Percentiles rank a stretch among this genome's conserved stretches.
Evolutionary conservation across 495 filamentous ascomycete species (phyloP).

Genomic region (Aspergillus bertholletiae): DNA sequence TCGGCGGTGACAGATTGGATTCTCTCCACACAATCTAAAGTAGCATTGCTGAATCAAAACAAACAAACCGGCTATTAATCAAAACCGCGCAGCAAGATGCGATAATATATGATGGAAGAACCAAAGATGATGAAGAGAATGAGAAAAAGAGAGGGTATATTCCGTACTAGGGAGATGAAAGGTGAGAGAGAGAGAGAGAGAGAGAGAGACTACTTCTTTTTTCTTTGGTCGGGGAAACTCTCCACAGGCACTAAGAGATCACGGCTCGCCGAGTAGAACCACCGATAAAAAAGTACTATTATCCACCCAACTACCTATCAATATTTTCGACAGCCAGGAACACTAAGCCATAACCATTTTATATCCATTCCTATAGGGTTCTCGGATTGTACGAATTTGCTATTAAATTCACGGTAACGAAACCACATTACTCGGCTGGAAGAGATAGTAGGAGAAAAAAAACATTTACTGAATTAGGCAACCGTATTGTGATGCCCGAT

Average conservation of each 20-base stretch:
- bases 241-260: constrained; percentile 5
- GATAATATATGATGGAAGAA: background rate
- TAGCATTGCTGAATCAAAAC: constrained; percentile 12
- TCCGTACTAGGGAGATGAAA: background rate
- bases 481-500: background rate
- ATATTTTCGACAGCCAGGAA: no score
- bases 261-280: background rate
- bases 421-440: no score
- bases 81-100: background rate
- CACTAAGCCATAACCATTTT: no score
- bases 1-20: constrained; percentile 7
- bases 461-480: background rate
- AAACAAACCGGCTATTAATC: background rate
- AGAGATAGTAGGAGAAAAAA: background rate
- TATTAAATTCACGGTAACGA: no score
- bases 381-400: background rate
- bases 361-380: no score
- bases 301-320: background rate
- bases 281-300: background rate
- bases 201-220: background rate
- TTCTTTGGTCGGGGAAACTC: background rate
- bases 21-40: constrained; percentile 5
- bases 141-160: background rate
- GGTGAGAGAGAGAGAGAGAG: constrained; percentile 2
- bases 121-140: background rate